Percentiles rank a stretch among this genome's conserved stretches.
Evolutionary conservation across 2,329 filamentous ascomycete genomes (phyloP).

Genomic region (Grosmannia serpens): DNA sequence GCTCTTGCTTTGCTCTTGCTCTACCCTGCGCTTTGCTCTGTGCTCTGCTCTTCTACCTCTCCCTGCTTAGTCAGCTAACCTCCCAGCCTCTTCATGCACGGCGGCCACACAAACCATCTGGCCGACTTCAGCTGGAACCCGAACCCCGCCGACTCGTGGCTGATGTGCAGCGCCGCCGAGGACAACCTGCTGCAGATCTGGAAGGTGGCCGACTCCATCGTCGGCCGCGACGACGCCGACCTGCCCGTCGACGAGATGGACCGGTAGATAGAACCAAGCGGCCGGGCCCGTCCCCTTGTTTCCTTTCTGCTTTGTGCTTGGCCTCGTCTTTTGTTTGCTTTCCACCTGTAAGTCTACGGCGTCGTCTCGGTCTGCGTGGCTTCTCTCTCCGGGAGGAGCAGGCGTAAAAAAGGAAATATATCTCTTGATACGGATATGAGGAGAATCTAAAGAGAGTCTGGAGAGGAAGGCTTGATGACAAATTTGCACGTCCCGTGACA

Average conservation of each 20-base stretch:
- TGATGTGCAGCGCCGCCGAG: slow-evolving; percentile 89
- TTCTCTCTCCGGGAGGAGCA: not conserved
- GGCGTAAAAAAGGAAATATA: not conserved
- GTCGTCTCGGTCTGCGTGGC: not conserved
- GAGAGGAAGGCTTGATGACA: not conserved
- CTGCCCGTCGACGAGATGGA: slow-evolving; percentile 69
- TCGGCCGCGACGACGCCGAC: slow-evolving; percentile 64
- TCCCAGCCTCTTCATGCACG: slow-evolving; percentile 86
- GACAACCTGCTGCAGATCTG: slow-evolving; percentile 95
- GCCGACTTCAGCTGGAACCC: slow-evolving; percentile 97
- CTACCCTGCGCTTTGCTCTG: too few relatives aligned
- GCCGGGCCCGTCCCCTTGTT: not conserved
- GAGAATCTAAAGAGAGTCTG: not conserved
- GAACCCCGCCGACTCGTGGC: slow-evolving; percentile 90
- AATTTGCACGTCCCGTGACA: not conserved
- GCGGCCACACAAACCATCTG: slow-evolving; percentile 92
- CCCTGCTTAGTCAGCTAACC: slow-evolving; percentile 12
- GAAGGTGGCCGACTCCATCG: slow-evolving; percentile 75
- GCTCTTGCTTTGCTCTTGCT: too few relatives aligned
- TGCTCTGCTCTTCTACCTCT: too few relatives aligned
- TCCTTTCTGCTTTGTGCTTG: not conserved
- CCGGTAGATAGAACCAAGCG: slow-evolving; percentile 28
- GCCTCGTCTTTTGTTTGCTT: not conserved
- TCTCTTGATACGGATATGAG: not conserved
- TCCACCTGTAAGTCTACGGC: not conserved